A percentile compares a stretch with the other conserved stretches of the same genome.
Conservation (phyloP, 2,329 filamentous ascomycete genomes). For the Fusarium sp. region DNA sequence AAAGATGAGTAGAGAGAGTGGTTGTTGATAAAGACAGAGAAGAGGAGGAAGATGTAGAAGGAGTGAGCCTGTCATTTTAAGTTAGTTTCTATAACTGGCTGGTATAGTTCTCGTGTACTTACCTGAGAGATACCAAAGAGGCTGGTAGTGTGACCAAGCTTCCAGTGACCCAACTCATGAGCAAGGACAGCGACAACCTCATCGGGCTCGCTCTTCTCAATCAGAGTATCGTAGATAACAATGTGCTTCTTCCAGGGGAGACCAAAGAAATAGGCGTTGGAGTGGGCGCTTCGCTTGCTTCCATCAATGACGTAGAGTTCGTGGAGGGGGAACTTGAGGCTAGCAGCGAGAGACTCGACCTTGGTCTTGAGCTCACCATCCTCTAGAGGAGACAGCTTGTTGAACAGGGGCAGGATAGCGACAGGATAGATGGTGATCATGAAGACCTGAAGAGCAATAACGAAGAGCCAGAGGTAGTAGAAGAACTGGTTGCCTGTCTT, state of each 20-base stretch:
- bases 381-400: constrained; percentile 94
- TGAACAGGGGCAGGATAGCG: constrained; percentile 94
- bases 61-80: constrained; percentile 78
- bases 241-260: constrained; percentile 99
- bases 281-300: constrained; percentile 88
- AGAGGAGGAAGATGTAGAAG: constrained; percentile 96
- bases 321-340: constrained; percentile 90
- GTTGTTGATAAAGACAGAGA: constrained; percentile 98
- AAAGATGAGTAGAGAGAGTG: constrained; percentile 90
- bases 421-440: constrained; percentile 98
- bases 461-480: constrained; percentile 97
- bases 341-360: constrained; percentile 86
- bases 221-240: constrained; percentile 97
- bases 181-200: constrained; percentile 96
- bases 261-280: constrained; percentile 96
- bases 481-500: constrained; percentile 96
- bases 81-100: constrained; percentile 48
- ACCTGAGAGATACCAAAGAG: constrained; percentile 90
- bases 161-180: constrained; percentile 98
- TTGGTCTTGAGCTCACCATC: constrained; percentile 89
- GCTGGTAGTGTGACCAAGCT: constrained; percentile 92
- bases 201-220: constrained; percentile 92
- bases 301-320: constrained; percentile 96
- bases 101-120: constrained; percentile 40
- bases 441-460: constrained; percentile 89